Percentiles rank a stretch among this genome's conserved stretches.
Evolutionary conservation across 2,329 filamentous ascomycete genomes (phyloP).

Genomic region (Microdochium bolleyi): DNA sequence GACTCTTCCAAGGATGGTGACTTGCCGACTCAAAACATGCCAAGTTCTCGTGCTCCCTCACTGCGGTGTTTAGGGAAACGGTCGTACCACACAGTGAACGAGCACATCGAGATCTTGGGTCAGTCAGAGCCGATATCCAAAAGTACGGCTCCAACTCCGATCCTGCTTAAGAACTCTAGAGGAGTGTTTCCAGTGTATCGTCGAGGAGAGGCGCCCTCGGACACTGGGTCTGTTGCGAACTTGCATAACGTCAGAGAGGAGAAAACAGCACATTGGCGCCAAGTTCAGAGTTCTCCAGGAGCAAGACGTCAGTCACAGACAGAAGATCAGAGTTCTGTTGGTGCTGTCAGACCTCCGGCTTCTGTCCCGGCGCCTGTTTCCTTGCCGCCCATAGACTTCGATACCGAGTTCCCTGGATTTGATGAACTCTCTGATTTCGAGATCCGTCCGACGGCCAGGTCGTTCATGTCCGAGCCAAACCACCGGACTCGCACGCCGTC

Average conservation of each 20-base stretch:
- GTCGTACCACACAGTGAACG: slow-evolving; percentile 4
- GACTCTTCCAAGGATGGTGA: not conserved
- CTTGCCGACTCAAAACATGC: not conserved
- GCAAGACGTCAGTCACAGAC: not conserved
- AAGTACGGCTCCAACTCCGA: not conserved
- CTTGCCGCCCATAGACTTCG: not conserved
- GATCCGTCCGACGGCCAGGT: not conserved
- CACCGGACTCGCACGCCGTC: not conserved
- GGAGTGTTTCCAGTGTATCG: slow-evolving; percentile 2
- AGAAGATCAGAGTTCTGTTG: not conserved
- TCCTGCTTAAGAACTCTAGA: slow-evolving; percentile 1
- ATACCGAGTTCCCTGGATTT: not conserved
- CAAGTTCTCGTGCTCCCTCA: not conserved
- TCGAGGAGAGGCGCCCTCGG: not conserved
- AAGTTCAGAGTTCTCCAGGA: not conserved
- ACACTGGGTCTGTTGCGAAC: not conserved
- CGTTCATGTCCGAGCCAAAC: not conserved
- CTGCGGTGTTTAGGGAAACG: slow-evolving; percentile 3
- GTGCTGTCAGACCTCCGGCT: not conserved
- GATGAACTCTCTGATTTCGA: not conserved
- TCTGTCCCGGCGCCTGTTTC: not conserved
- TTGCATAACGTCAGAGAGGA: not conserved
- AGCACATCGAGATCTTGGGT: slow-evolving; percentile 5
- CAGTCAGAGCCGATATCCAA: not conserved
- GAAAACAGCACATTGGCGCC: not conserved